Conservation (phyloP, 1,284 basidiomycete genomes). For the Sparassis latifolia region DNA sequence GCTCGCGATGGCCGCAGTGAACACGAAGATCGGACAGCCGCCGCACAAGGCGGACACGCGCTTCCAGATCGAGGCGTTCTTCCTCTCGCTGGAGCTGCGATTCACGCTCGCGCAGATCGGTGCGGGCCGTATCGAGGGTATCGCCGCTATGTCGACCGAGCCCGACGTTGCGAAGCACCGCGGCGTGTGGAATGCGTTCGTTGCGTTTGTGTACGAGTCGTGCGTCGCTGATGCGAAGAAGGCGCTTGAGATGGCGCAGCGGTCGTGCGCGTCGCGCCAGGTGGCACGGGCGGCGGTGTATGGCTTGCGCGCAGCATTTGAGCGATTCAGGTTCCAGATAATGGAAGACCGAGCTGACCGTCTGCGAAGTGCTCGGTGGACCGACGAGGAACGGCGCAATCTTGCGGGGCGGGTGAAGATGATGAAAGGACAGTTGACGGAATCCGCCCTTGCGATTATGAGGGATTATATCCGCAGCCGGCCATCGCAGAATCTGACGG, state of each 20-base stretch:
- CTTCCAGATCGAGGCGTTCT: slow-evolving; percentile 50
- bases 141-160: slow-evolving; percentile 13
- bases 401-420: too few species aligned
- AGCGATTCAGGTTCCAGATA: slow-evolving; percentile 32
- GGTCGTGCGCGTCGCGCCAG: too few species aligned
- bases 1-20: slow-evolving; percentile 41
- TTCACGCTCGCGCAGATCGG: slow-evolving; percentile 35
- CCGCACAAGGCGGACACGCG: slow-evolving; percentile 47
- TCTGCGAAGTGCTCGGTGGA: too few species aligned
- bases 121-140: slow-evolving; percentile 8
- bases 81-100: slow-evolving; percentile 39
- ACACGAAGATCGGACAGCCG: slow-evolving; percentile 43
- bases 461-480: too few species aligned
- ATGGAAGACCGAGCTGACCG: too few species aligned
- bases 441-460: too few species aligned
- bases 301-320: too few species aligned
- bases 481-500: too few species aligned
- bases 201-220: slow-evolving; percentile 34
- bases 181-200: slow-evolving; percentile 31
- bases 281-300: too few species aligned
- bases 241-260: slow-evolving; percentile 29
- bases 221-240: slow-evolving; percentile 35
- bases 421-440: too few species aligned
- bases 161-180: slow-evolving; percentile 11
- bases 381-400: too few species aligned